Base-by-base conservation (phyloP, 2,329 filamentous ascomycete species). In the Fonsecaea monophora region DNA sequence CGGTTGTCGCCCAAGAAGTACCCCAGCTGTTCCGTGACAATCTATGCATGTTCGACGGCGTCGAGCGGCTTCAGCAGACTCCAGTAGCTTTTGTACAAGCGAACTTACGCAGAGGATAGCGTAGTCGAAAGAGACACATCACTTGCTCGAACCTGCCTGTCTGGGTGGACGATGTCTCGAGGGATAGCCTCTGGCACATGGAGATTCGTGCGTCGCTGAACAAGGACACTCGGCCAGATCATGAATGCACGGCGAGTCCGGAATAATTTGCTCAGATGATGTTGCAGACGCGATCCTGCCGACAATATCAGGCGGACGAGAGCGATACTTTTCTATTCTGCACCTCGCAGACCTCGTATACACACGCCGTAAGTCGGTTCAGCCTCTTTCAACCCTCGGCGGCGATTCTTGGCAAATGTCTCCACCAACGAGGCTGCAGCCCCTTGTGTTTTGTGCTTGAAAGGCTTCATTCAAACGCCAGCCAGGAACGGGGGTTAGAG, bases 371-470 rank as follows among this genome's bases (percentile, higher is more conserved):
- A 3, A 32, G 3, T 32, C 30, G 30, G 30, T 13, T 38, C 35
- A 9, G 34, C 9, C 35, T 3, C 35, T 7, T 10, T 38, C 5
- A 7, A 10, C 35, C 35, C 35, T 38, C 35, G 9, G 8, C 8
- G 6, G 45, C 6, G 4, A 25, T 13, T 18, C 45, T 50, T 50
- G 45, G 45, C 45, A 30, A 13, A 50, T 12, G 45, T 30, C 45
- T 50, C 45, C 45, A 50, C 45, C 18, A 12, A 50, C 45, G 45
- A 50, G 45, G 45, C 45, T 50, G 45, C n/a, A 50, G 25, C 45
- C 45, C 45, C 45, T 25, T 12, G 40, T 18, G 10, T 15, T 6
- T 15, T 37, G 10, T 45, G 40, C 40, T 45, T 45, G 4, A 9
- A 45, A 18, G 38, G 12, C 5, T 40, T 42, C 30, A 32, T 42